These are phyloP conservation scores for Vitellaria paradoxa DNA, from an alignment of 179 eudicot genomes.

Conservation along the genomic window DNA sequence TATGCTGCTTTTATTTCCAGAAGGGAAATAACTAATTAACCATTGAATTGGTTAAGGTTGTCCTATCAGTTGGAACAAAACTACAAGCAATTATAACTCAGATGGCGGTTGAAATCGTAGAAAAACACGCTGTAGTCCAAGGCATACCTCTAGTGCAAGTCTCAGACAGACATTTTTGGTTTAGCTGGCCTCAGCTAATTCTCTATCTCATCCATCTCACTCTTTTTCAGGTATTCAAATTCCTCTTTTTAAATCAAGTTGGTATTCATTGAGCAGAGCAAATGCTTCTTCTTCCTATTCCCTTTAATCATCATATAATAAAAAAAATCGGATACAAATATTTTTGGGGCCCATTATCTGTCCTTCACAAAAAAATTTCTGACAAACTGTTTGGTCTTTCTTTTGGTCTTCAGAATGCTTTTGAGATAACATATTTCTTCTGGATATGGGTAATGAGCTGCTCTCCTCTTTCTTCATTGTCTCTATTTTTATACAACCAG, in stretches of 20 bases:
- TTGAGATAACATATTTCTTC: constrained; percentile 74
- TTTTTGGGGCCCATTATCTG: too few relatives aligned
- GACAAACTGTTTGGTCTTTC: neutral
- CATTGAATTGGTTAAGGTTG: constrained; percentile 36
- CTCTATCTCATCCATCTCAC: constrained; percentile 70
- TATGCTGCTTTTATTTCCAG: neutral
- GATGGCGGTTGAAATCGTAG: constrained; percentile 86
- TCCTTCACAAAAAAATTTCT: neutral
- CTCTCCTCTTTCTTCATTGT: neutral
- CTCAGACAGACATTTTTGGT: constrained; percentile 79
- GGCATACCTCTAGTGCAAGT: constrained; percentile 90
- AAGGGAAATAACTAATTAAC: constrained; percentile 15
- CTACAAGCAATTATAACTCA: constrained; percentile 75
- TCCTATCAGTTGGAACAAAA: constrained; percentile 79
- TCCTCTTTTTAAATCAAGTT: neutral
- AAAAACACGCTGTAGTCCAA: constrained; percentile 79
- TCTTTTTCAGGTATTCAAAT: constrained; percentile 53
- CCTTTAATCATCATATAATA: neutral
- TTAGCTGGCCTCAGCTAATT: constrained; percentile 56
- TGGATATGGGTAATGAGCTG: constrained; percentile 68
- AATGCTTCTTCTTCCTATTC: neutral
- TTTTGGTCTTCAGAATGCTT: constrained; percentile 62
- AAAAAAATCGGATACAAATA: too few relatives aligned
- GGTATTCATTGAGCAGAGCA: neutral
- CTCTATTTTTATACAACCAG: too few relatives aligned